Evolutionary conservation across 2,329 filamentous ascomycete genomes (phyloP), one percentile per base, ranked within the genome.

Genomic region (Hortaea sp.): DNA sequence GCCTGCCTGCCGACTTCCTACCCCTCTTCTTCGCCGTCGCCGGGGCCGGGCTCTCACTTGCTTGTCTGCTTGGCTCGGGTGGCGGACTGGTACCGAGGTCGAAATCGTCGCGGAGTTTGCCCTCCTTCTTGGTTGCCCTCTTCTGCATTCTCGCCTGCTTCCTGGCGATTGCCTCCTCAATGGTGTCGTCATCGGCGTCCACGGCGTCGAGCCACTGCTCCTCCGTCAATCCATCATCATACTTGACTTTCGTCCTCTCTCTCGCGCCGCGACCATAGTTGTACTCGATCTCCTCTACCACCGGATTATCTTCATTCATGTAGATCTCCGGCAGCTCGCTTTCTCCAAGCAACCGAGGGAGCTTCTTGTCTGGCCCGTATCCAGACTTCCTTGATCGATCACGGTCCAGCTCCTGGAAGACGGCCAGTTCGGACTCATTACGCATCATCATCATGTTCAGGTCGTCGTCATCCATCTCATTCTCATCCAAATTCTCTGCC

Each of bases 131-230:
- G 6, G 72, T 70, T 43, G 85, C 81, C 32, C 89, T 82, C 64
- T 82, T 86, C 51, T 88, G 86, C 54, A 88, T 87, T 44, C 85
- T 81, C 4, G 87, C 87, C 62, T 88, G 82, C 61, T 95, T 97
- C 37, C 92, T 82, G 32, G 86, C 85, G 34, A 94, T 89, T 2
- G 92, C 92, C 45, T 88, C 89, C 63, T 97, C 92, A 29, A 95
- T 88, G 0, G 81, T 83, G 63, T 98, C 92, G 1, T 98, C 92
- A 43, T 95, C 89, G 50, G 94, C 90, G 63, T 98, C 92, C 30
- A 98, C 90, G 45, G 92, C 92, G 73, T 95, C 90, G 43, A 97
- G 78, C 92, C 92, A 98, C 67, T 98, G 94, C 70, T 98, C 92
- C 69, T 98, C 94, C 0, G 92, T 97, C 29, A 98, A 79, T 44